Evolutionary conservation across 2,329 filamentous ascomycete species (phyloP), one percentile per base, ranked within the genome.

Genomic region (Diplocarpon mali): DNA sequence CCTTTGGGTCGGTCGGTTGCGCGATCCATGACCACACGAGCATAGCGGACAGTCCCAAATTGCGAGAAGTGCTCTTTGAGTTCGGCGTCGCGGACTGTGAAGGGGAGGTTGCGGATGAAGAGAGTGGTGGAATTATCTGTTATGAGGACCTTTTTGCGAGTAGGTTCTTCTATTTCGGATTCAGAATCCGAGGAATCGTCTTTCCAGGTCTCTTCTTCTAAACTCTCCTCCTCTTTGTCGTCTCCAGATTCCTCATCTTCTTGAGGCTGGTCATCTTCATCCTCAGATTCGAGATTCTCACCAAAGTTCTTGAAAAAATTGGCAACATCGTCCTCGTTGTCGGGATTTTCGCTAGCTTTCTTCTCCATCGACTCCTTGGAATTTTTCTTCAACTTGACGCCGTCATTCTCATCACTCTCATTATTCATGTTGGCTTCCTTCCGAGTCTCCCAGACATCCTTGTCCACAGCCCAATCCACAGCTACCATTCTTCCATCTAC

Each of bases 381-480:
- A 32, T 46, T 59, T 11, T 54, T 48, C 24, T 56, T 36, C 42
- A 53, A 47, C 42, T 60, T 63, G 17, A 53, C 53, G 4, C 57
- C 62, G 34, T 63, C 58, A 13, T 60, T 57, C 40, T 63, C 62
- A 10, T 63, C 63, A 20, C 57, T 54, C 51, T 67, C 63, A 10
- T 63, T 62, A 20, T 57, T 54, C 52, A 67, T 64, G 2, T 65
- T 63, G 17, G 58, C 57, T 37, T 68, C 62, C 43, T 78, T 72
- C 51, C 79, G 70, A 49, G 78, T 72, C 50, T 89, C 76, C 87
- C 87, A 98, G 6, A 82, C 79, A 35, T 81, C 74, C 67, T 93
- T 95, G 49, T 95, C 87, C 3, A 96, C 88, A 28, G 93, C 90
- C 86, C 87, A 98, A 66, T 98, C 92, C 6, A 98, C 92, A 24